Evolutionary conservation across 2,329 filamentous ascomycete genomes (phyloP), one percentile per base, ranked within the genome.

Genomic region (Fusarium redolens): DNA sequence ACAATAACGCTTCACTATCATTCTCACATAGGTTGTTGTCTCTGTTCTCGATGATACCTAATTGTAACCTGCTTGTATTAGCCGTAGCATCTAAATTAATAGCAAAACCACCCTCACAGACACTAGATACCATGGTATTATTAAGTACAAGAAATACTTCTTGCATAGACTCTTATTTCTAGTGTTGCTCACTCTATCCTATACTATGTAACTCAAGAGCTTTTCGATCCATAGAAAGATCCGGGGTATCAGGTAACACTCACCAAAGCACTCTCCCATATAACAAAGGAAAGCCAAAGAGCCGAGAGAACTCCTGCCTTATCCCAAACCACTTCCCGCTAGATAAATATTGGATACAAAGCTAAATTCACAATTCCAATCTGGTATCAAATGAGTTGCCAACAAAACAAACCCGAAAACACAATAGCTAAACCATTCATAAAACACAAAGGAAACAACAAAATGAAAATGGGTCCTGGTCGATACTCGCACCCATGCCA

Each of bases 171-270:
- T 59, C 31, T 60, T 54, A 22, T 61, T 61, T 60, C 71, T 64
- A 68, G 43, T 64, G 35, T 35, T 68, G 44, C 54, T 52, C 33
- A 57, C 43, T 67, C 54, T 71, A 73, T 58, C 37, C 48, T 52
- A 58, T 48, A 38, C 22, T 52, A 37, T 66, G 51, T 28, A 51
- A 69, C 41, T 65, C 48, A 40, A 55, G 37, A 50, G 47, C 48
- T 65, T 43, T 64, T 56, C 20, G n/a, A 56, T 60, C 47, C 65
- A 30, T 45, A 57, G 33, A 59, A 68, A 50, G 43, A 61, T 55
- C 68, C 56, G 62, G 71, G 71, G 71, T 74, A 73, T 72, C 71
- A 60, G 59, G 22, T 50, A 73, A 58, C 50, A 67, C 56, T 62
- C 48, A 57, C 40, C 37, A 70, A 66, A 55, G 25, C 48, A 48